Conservation (phyloP, 179 eudicot species). For the Silene vulgaris region DNA sequence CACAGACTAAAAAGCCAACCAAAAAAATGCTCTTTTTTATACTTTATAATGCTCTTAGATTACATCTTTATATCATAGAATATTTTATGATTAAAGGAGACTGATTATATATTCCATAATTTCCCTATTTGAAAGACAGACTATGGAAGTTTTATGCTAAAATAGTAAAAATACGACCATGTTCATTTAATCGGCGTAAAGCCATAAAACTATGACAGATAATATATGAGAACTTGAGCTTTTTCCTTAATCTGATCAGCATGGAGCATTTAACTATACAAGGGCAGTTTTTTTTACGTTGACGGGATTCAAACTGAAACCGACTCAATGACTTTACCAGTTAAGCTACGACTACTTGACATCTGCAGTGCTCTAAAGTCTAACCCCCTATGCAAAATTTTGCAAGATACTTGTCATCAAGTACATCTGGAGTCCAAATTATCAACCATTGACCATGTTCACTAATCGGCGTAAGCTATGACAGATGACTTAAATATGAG, state of each 20-base stretch:
- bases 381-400: too few relatives aligned
- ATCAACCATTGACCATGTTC: slow-evolving; percentile 2
- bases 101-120: slow-evolving; percentile 22
- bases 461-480: neutral
- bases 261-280: neutral
- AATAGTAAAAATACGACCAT: slow-evolving; percentile 10
- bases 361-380: too few relatives aligned
- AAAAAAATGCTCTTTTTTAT: slow-evolving; percentile 22
- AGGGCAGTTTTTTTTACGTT: too few relatives aligned
- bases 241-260: slow-evolving; percentile 8
- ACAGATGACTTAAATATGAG: neutral
- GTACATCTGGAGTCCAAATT: too few relatives aligned
- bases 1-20: slow-evolving; percentile 16
- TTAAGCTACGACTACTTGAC: too few relatives aligned
- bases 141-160: neutral
- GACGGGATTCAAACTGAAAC: too few relatives aligned
- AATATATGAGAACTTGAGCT: neutral
- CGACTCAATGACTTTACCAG: too few relatives aligned
- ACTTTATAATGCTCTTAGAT: slow-evolving; percentile 28
- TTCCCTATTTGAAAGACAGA: slow-evolving; percentile 15
- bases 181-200: neutral
- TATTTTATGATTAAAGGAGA: slow-evolving; percentile 16
- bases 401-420: too few relatives aligned
- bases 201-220: neutral
- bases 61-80: slow-evolving; percentile 36